Percentiles rank a stretch among this genome's conserved stretches.
Conservation (phyloP, 164 flowering plant genomes). For the Cinnamomum micranthum region DNA sequence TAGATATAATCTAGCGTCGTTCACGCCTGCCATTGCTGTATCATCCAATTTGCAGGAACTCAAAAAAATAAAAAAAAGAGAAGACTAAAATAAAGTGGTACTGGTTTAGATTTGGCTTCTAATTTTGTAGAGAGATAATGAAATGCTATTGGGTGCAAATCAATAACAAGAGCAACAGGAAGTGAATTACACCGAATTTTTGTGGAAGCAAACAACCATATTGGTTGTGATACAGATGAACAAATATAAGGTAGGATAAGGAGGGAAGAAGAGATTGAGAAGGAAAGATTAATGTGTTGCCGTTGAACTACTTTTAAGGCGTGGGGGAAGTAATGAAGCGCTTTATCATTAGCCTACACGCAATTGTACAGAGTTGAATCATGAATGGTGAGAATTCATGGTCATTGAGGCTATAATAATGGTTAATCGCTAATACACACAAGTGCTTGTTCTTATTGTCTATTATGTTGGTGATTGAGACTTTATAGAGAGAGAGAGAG, state of each 20-base stretch:
- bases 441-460: not conserved
- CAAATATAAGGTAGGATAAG: not conserved
- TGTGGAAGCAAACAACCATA: not conserved
- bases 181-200: not conserved
- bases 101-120: not conserved
- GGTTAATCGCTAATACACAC: not conserved
- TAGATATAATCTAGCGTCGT: not conserved
- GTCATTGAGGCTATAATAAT: not conserved
- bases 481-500: slow-evolving; percentile 1
- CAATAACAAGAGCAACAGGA: slow-evolving; percentile 1
- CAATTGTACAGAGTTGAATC: not conserved
- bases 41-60: not conserved
- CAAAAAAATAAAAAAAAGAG: no score
- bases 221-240: not conserved
- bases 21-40: slow-evolving; percentile 20
- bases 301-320: slow-evolving; percentile 37
- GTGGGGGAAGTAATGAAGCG: slow-evolving; percentile 1
- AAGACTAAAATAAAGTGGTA: not conserved
- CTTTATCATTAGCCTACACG: not conserved
- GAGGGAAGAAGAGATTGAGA: not conserved
- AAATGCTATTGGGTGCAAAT: slow-evolving; percentile 17
- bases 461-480: not conserved
- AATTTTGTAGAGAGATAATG: not conserved
- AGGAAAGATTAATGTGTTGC: slow-evolving; percentile 13
- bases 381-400: not conserved